These are phyloP conservation scores for Cyberlindnera japonica DNA, from an alignment of 805 yeast genomes.

Conservation along the genomic window DNA sequence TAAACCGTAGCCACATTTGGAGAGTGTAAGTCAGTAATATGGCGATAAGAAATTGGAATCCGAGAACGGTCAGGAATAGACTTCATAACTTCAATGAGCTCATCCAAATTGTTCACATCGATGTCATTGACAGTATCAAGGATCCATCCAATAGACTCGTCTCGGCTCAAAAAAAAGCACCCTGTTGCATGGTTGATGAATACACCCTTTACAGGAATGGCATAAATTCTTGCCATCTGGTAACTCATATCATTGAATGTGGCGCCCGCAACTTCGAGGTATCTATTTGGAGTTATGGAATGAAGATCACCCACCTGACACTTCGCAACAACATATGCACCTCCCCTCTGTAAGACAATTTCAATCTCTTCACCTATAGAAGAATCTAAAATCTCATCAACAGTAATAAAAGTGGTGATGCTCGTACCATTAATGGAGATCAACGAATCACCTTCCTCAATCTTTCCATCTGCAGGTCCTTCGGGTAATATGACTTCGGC, in stretches of 20 bases:
- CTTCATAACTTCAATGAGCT: conserved; percentile 75
- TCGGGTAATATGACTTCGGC: conserved; percentile 78
- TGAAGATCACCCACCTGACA: conserved; percentile 74
- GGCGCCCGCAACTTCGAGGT: conserved; percentile 81
- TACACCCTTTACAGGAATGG: conserved; percentile 83
- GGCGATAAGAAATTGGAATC: conserved; percentile 69
- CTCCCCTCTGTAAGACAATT: conserved; percentile 70
- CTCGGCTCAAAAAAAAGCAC: conserved; percentile 58
- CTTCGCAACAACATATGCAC: conserved; percentile 46
- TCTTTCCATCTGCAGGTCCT: conserved; percentile 73
- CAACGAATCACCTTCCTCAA: conserved; percentile 84
- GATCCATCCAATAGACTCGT: conserved; percentile 73
- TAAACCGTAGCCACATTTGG: conserved; percentile 61
- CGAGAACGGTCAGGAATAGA: conserved; percentile 70
- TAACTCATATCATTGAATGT: conserved; percentile 82
- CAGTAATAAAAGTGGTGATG: conserved; percentile 67
- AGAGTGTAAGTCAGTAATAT: conserved; percentile 76
- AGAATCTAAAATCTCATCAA: conserved; percentile 79
- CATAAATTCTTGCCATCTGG: conserved; percentile 82
- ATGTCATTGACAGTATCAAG: conserved; percentile 72
- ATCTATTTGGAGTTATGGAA: conserved; percentile 75
- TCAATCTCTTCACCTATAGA: conserved; percentile 57
- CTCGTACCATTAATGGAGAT: conserved; percentile 64
- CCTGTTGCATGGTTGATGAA: conserved; percentile 75
- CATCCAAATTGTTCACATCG: conserved; percentile 70